These are phyloP conservation scores for Meira nashicola DNA, from an alignment of 1,284 basidiomycete species.

Conservation along the genomic window DNA sequence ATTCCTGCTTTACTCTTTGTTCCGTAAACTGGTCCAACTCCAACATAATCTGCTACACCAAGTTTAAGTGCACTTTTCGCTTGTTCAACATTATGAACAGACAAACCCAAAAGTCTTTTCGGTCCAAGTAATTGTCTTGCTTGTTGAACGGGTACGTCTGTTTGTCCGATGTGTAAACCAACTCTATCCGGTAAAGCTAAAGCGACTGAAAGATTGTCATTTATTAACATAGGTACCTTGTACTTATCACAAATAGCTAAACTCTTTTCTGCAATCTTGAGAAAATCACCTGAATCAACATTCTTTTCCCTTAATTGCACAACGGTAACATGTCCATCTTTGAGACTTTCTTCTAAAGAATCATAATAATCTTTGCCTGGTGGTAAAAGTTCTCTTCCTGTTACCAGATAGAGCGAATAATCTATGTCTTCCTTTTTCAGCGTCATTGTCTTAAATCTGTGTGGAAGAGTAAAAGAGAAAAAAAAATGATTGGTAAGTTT, in stretches of 20 bases:
- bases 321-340: conserved; percentile 78
- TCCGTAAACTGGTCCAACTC: conserved; percentile 63
- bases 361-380: conserved; percentile 66
- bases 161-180: conserved; percentile 86
- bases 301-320: conserved; percentile 61
- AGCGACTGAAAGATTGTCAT: conserved; percentile 55
- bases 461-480: not conserved
- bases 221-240: conserved; percentile 80
- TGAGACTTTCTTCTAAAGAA: conserved; percentile 72
- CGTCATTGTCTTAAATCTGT: not conserved
- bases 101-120: conserved; percentile 73
- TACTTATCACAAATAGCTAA: conserved; percentile 74
- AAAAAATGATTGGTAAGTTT: not conserved
- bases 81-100: conserved; percentile 62
- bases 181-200: conserved; percentile 57
- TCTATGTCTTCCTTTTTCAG: conserved; percentile 13
- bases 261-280: conserved; percentile 67
- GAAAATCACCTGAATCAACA: conserved; percentile 59
- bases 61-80: conserved; percentile 47
- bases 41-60: conserved; percentile 72
- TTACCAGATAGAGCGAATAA: conserved; percentile 63
- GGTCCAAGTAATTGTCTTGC: conserved; percentile 64
- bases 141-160: conserved; percentile 71
- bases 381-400: conserved; percentile 73
- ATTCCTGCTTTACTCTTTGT: conserved; percentile 53